Conservation (phyloP, 106 monocot species). For the Triglochin maritima region DNA sequence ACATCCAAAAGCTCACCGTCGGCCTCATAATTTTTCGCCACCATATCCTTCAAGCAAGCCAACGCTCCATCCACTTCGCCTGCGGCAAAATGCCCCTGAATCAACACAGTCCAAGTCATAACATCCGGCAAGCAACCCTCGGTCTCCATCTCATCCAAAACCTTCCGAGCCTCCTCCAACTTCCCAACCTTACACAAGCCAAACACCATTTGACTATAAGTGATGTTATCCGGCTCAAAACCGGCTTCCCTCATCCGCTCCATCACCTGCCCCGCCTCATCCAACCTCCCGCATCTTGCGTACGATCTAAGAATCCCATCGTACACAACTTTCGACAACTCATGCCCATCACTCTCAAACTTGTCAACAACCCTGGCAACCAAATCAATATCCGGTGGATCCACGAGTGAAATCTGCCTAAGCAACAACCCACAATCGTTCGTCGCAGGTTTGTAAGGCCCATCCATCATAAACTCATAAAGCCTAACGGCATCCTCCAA, state of each 20-base stretch:
- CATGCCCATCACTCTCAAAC: slow-evolving; percentile 49
- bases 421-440: slow-evolving; percentile 65
- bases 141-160: slow-evolving; percentile 63
- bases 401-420: slow-evolving; percentile 46
- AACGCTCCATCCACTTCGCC: slow-evolving; percentile 57
- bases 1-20: slow-evolving; percentile 74
- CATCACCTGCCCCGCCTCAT: slow-evolving; percentile 56
- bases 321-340: slow-evolving; percentile 62
- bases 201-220: slow-evolving; percentile 84
- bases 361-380: slow-evolving; percentile 68
- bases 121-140: slow-evolving; percentile 62
- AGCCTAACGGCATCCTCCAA: slow-evolving; percentile 57
- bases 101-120: slow-evolving; percentile 86
- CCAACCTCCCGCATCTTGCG: slow-evolving; percentile 52
- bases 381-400: slow-evolving; percentile 45
- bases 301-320: slow-evolving; percentile 86
- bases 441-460: slow-evolving; percentile 71
- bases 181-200: slow-evolving; percentile 71
- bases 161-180: slow-evolving; percentile 62
- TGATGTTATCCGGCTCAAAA: slow-evolving; percentile 78
- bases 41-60: slow-evolving; percentile 53
- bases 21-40: slow-evolving; percentile 31
- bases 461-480: slow-evolving; percentile 90
- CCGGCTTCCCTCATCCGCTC: slow-evolving; percentile 59
- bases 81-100: slow-evolving; percentile 55